A percentile compares a stretch with the other conserved stretches of the same genome.
These are phyloP conservation scores for Eleusine coracana DNA, from an alignment of 176 grass and related monocot species.

Conservation along the genomic window DNA sequence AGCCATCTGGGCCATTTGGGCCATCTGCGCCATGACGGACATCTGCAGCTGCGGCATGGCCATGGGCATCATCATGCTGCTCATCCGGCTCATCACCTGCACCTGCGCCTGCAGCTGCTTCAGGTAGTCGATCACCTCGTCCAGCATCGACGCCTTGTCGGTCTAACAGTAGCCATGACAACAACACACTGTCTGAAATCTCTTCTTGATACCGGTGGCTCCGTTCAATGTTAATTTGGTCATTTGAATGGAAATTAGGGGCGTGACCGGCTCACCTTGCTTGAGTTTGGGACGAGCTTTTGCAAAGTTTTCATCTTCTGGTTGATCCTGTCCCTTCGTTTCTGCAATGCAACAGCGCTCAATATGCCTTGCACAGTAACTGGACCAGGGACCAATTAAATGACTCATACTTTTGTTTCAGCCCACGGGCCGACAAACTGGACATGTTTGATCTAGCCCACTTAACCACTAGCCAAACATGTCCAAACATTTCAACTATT, in stretches of 20 bases:
- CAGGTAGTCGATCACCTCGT: conserved; percentile 96
- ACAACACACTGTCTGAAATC: background rate
- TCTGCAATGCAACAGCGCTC: conserved; percentile 47
- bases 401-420: background rate
- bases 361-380: background rate
- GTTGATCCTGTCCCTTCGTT: conserved; percentile 97
- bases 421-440: background rate
- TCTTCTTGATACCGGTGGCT: background rate
- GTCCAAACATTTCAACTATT: background rate
- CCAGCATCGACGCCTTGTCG: conserved; percentile 98
- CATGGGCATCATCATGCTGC: conserved; percentile 92
- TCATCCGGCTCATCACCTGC: conserved; percentile 82
- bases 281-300: conserved; percentile 91
- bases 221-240: background rate
- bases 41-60: conserved; percentile 73
- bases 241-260: background rate
- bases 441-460: background rate
- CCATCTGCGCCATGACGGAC: conserved; percentile 80
- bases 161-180: conserved; percentile 38
- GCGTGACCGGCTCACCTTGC: conserved; percentile 56
- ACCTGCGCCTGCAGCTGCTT: conserved; percentile 88
- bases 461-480: background rate
- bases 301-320: conserved; percentile 93
- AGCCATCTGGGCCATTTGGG: conserved; percentile 76
- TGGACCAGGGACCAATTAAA: background rate